These are phyloP conservation scores for Fusarium pseudoanthophilum DNA, from an alignment of 2,329 filamentous ascomycete genomes.

Conservation along the genomic window DNA sequence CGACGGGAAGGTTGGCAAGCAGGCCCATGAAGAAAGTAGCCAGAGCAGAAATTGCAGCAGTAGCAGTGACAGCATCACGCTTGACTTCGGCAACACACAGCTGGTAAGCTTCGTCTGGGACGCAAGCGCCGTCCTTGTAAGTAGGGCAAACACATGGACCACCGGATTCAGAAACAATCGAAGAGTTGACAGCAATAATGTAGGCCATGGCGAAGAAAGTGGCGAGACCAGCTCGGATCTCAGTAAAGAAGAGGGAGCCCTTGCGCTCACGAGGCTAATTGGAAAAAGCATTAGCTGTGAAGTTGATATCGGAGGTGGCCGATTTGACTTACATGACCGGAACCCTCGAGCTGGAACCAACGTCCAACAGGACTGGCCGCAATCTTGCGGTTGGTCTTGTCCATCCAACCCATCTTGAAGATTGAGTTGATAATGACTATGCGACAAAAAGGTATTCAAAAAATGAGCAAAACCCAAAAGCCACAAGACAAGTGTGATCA, in stretches of 20 bases:
- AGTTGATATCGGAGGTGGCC: not conserved
- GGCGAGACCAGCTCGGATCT: constrained; percentile 83
- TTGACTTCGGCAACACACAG: constrained; percentile 73
- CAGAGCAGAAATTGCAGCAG: constrained; percentile 82
- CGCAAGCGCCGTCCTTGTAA: constrained; percentile 61
- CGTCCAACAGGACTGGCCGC: constrained; percentile 73
- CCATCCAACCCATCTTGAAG: constrained; percentile 59
- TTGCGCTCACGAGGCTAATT: constrained; percentile 74
- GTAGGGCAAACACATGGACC: constrained; percentile 80
- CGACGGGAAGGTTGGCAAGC: constrained; percentile 74
- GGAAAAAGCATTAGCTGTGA: not conserved
- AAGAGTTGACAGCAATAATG: constrained; percentile 65
- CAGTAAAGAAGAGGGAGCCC: constrained; percentile 82
- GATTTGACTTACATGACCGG: constrained; percentile 74
- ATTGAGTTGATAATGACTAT: not conserved
- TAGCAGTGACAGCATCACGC: constrained; percentile 84
- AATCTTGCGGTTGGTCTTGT: constrained; percentile 65
- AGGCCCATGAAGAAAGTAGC: constrained; percentile 86
- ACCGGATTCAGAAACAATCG: constrained; percentile 70
- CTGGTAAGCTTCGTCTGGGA: constrained; percentile 66
- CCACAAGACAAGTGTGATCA: not conserved
- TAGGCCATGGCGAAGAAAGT: constrained; percentile 77
- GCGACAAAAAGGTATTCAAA: constrained; percentile 11
- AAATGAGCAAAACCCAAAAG: constrained; percentile 11
- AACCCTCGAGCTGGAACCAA: constrained; percentile 84